A percentile compares a stretch with the other conserved stretches of the same genome.
These are phyloP conservation scores for Cutaneotrichosporon cutaneum DNA, from an alignment of 1,284 basidiomycete genomes.

Conservation along the genomic window DNA sequence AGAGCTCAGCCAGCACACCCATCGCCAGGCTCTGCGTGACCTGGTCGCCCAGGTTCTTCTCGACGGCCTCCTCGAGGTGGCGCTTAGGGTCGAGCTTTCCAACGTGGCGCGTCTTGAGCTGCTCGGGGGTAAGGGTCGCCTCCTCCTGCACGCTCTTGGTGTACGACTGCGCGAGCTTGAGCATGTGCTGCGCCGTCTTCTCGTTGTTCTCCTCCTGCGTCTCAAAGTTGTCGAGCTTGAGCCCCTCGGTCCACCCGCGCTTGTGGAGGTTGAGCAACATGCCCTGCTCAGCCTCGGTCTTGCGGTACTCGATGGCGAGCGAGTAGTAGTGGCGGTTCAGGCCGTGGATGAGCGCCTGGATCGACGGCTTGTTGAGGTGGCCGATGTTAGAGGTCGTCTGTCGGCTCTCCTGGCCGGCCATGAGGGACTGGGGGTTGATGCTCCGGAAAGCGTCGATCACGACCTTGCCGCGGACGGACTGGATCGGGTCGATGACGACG, in stretches of 20 bases:
- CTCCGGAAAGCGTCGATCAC: constrained; percentile 99
- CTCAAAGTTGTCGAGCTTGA: constrained; percentile 85
- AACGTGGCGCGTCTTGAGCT: constrained; percentile 92
- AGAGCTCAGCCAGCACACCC: constrained; percentile 83
- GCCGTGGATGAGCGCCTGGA: constrained; percentile 94
- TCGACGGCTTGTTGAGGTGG: constrained; percentile 97
- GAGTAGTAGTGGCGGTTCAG: constrained; percentile 94
- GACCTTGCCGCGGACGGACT: constrained; percentile 97
- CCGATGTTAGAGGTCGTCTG: constrained; percentile 99
- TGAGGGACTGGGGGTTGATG: constrained; percentile 80
- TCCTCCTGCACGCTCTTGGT: constrained; percentile 97
- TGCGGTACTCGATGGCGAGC: constrained; percentile 92
- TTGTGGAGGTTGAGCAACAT: constrained; percentile 99
- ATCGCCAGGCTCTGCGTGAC: constrained; percentile 90
- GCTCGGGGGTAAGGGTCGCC: constrained; percentile 81
- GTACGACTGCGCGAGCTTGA: constrained; percentile 82
- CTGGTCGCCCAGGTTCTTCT: constrained; percentile 92
- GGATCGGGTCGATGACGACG: constrained; percentile 97
- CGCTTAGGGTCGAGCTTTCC: constrained; percentile 97
- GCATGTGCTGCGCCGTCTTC: constrained; percentile 92
- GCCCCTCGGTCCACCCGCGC: constrained; percentile 93
- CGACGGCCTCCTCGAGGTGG: constrained; percentile 93
- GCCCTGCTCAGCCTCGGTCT: constrained; percentile 94
- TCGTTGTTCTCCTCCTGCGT: constrained; percentile 81
- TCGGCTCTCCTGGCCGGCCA: constrained; percentile 85